phyloP scores from a whole-genome alignment of 2,329 filamentous ascomycete genomes.

The Juglanconis juglandina region DNA sequence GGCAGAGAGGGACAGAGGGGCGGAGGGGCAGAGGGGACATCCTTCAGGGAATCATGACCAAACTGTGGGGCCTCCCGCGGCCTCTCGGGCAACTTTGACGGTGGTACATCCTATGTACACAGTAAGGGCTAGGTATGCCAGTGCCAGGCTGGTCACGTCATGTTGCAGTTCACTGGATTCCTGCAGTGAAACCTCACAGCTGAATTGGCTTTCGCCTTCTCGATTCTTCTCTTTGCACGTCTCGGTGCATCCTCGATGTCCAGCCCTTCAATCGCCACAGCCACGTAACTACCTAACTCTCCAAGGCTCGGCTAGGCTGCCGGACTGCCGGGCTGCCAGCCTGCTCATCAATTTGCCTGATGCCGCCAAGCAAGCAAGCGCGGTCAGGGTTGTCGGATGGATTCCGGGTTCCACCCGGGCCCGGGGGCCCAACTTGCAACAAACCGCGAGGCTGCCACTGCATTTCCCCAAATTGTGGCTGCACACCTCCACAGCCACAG shows the following conservation, averaged over 20 bases:
- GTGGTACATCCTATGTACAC: too few species aligned
- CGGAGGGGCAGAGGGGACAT: neutral
- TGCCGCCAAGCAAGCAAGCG: neutral
- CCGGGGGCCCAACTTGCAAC: neutral
- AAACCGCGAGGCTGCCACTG: neutral
- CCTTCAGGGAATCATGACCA: neutral
- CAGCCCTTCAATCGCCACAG: neutral
- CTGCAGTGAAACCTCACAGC: neutral
- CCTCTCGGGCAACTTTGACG: neutral
- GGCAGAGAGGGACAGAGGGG: neutral
- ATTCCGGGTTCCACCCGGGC: neutral
- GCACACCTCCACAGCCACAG: neutral
- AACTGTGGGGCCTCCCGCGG: neutral
- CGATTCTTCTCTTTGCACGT: neutral
- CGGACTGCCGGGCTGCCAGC: neutral
- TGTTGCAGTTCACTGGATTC: neutral
- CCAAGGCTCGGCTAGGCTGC: neutral
- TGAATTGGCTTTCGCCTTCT: too few species aligned
- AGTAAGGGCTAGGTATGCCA: too few species aligned
- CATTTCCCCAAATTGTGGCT: neutral
- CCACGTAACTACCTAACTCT: neutral
- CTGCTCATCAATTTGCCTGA: neutral
- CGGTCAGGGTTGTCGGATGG: neutral
- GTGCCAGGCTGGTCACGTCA: too few species aligned
- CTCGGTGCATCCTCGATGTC: neutral